Base-by-base conservation (phyloP, 2,329 filamentous ascomycete genomes). In the Ceratocystis lukuohia region DNA sequence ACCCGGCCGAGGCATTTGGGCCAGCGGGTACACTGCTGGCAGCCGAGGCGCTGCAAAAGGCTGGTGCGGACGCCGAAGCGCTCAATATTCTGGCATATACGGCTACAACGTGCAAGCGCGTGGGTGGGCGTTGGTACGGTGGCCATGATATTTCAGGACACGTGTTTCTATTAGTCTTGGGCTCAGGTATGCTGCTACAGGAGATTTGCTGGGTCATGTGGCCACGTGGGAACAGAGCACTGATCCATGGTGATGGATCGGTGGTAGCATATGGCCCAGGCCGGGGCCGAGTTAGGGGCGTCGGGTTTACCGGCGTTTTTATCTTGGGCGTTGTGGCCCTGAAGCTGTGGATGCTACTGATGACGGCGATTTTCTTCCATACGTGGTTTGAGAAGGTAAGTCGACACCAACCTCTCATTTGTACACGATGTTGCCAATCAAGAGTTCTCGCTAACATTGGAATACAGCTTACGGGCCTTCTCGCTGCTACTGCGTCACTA, bases 331-430 rank as follows among this genome's bases (percentile, higher is more conserved):
- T 96, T 30, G 82, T 88, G 20, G 85, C 76, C 0, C 72, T 96
- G 73, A 90, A 87, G 73, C 83, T 87, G 79, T 97, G 94, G 90
- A 99, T 99, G 94, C 76, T 99, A 74, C 80, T 97, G 69, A 99
- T 99, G 94, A 99, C 94, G 50, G 92, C 92, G 2, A 92, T 95
- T 48, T 99, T 93, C 80, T 99, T 99, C 73, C 94, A 99, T 76
- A 99, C 94, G 0, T 97, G 93, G 92, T 87, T 95, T 72, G 94
- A 99, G 79, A 99, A 97, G 87, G 88, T 89, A 72, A 72, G 80
- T 74, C 37, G 25, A 37, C 3, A 37, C 3, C 0, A 1, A 12
- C 3, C 3, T 20, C 48, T 20, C 46, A n/a, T 48, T 48, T 22
- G 46, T 48, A 22, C 20, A 20, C 0, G n/a, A n/a, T 48, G 2